phyloP scores from a whole-genome alignment of 1,284 basidiomycete genomes.

The Porphyrellus sp. region DNA sequence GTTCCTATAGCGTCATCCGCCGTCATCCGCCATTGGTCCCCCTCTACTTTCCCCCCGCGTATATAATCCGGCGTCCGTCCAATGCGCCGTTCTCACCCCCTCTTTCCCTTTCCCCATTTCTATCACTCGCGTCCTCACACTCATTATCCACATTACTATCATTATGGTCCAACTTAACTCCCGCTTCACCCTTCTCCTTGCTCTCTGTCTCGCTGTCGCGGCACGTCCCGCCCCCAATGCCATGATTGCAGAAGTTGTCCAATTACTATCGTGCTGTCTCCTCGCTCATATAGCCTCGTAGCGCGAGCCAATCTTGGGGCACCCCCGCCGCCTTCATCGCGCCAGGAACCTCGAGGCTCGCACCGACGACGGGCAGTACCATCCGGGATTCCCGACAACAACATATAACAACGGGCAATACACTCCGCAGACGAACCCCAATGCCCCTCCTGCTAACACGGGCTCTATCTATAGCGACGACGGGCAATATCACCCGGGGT shows the following conservation, averaged over 20 bases:
- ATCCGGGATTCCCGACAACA: conserved; percentile 20
- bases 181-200: conserved; percentile 32
- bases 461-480: conserved; percentile 7
- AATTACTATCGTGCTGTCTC: background rate
- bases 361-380: conserved; percentile 21
- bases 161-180: conserved; percentile 30
- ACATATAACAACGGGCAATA: conserved; percentile 16
- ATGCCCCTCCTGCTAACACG: background rate
- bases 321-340: conserved; percentile 18
- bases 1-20: conserved; percentile 21
- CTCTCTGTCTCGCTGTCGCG: conserved; percentile 26
- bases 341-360: conserved; percentile 10
- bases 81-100: background rate
- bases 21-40: conserved; percentile 26
- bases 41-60: conserved; percentile 6
- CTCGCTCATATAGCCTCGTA: conserved; percentile 12
- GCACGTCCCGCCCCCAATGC: conserved; percentile 22
- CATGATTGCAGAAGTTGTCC: conserved; percentile 15
- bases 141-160: conserved; percentile 32
- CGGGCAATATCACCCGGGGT: conserved; percentile 17
- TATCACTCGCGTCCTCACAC: conserved; percentile 22
- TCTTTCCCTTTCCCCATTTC: conserved; percentile 11
- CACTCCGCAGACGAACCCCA: background rate
- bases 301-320: conserved; percentile 7
- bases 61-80: conserved; percentile 23